These are phyloP conservation scores for Dunaliella primolecta DNA, from an alignment of 139 green algal genomes.

Conservation along the genomic window DNA sequence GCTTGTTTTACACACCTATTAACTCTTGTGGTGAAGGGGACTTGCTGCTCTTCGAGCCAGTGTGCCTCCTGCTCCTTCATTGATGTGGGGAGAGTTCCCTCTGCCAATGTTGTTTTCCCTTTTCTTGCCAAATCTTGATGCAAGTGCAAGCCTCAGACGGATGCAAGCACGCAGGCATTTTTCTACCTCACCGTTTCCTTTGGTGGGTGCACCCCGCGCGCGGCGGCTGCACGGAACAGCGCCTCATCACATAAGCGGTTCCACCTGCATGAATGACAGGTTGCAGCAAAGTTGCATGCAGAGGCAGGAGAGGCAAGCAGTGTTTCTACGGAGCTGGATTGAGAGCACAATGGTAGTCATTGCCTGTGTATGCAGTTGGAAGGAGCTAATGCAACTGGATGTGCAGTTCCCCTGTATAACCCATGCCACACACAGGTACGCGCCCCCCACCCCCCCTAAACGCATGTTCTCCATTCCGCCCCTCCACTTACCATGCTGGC, in stretches of 20 bases:
- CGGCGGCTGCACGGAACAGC: neutral
- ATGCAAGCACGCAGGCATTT: no score
- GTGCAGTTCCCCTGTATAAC: no score
- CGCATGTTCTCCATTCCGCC: no score
- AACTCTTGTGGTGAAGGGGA: no score
- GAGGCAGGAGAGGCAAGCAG: neutral
- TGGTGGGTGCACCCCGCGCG: neutral
- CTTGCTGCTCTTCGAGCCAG: no score
- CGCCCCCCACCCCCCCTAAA: neutral
- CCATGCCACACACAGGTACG: no score
- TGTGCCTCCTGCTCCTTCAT: no score
- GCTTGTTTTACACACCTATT: no score
- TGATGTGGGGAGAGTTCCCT: no score
- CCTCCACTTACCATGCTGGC: neutral
- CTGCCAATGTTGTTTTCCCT: no score
- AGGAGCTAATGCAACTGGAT: neutral
- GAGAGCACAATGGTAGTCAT: neutral
- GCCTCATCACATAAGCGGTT: constrained; percentile 9
- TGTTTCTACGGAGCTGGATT: neutral
- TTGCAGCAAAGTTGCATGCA: neutral
- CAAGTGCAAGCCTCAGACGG: no score
- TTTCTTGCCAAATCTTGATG: no score
- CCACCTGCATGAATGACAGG: constrained; percentile 3
- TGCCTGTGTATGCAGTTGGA: neutral
- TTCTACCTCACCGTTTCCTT: constrained; percentile 1